phyloP scores from a whole-genome alignment of 768 basidiomycete species.

The Trichaptum fuscoviolaceum region DNA sequence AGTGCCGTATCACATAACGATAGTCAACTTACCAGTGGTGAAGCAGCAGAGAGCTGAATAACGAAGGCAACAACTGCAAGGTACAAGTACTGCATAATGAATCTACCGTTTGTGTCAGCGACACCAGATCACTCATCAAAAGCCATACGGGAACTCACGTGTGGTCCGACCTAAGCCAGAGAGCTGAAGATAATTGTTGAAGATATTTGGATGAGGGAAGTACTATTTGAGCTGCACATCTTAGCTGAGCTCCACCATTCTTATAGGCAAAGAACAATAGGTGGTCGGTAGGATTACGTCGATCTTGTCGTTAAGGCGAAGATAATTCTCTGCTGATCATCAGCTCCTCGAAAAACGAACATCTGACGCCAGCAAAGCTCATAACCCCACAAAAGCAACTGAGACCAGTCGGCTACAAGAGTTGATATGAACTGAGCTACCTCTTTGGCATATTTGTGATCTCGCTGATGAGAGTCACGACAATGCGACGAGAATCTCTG shows the following conservation, averaged over 20 bases:
- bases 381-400: background rate
- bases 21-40: background rate
- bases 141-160: background rate
- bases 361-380: background rate
- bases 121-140: background rate
- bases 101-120: background rate
- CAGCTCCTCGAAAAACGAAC: background rate
- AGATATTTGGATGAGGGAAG: background rate
- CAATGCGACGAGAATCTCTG: background rate
- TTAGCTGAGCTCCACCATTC: background rate
- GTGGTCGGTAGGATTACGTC: background rate
- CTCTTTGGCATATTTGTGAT: background rate
- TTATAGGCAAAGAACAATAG: background rate
- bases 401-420: background rate
- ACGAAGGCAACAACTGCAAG: background rate
- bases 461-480: background rate
- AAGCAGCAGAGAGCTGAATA: background rate
- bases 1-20: background rate
- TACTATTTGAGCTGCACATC: background rate
- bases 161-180: background rate
- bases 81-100: background rate
- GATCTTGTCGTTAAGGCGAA: background rate
- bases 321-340: background rate
- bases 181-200: background rate
- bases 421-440: too few species aligned